phyloP scores from a whole-genome alignment of 306 rosid genomes.

The Castanospermum australe region DNA sequence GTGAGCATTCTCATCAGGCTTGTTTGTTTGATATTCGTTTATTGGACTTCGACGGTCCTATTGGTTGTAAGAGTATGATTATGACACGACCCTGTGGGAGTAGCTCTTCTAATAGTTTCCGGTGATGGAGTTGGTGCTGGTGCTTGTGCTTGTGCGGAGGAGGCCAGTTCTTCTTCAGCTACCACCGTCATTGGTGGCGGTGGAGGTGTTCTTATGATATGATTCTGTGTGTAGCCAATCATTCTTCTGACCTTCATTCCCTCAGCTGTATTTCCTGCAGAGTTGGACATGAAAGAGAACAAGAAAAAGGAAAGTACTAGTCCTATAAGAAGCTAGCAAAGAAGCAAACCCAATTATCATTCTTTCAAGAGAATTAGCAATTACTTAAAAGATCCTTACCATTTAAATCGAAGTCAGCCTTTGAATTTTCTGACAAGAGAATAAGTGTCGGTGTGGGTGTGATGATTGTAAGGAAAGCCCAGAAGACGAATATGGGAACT shows the following conservation, averaged over 20 bases:
- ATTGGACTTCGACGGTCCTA: constrained; percentile 20
- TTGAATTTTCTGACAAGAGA: constrained; percentile 67
- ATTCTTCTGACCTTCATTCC: constrained; percentile 52
- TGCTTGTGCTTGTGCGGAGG: constrained; percentile 29
- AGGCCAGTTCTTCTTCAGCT: constrained; percentile 31
- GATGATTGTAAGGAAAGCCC: constrained; percentile 76
- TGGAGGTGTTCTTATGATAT: constrained; percentile 7
- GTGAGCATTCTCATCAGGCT: background rate
- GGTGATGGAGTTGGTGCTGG: constrained; percentile 1
- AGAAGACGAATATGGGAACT: constrained; percentile 70
- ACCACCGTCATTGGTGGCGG: background rate
- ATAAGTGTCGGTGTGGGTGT: constrained; percentile 88
- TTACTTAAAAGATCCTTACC: constrained; percentile 22
- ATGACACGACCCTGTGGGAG: constrained; percentile 31
- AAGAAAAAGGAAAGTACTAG: background rate
- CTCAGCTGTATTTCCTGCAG: constrained; percentile 47
- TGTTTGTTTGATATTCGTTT: constrained; percentile 8
- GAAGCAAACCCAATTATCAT: background rate
- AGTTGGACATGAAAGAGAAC: background rate
- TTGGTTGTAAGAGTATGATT: constrained; percentile 29
- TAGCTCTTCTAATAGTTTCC: background rate
- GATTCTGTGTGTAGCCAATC: constrained; percentile 33
- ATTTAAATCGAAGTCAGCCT: constrained; percentile 28
- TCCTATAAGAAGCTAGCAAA: background rate
- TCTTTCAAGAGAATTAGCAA: background rate